These are phyloP conservation scores for Rhodomyrtus psidioides DNA, from an alignment of 441 rosid species.

Conservation along the genomic window DNA sequence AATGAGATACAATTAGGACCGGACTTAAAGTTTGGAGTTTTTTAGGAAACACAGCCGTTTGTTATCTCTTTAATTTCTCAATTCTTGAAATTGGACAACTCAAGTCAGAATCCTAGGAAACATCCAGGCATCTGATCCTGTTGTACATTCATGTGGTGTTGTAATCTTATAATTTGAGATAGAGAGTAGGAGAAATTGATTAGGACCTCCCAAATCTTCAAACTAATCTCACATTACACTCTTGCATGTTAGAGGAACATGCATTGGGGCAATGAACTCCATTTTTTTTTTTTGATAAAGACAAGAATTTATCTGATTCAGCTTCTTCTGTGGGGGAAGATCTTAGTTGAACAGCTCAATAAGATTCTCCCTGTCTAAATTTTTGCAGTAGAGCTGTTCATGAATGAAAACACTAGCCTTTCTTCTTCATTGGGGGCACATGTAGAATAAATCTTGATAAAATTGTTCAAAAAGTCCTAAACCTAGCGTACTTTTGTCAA, in stretches of 20 bases:
- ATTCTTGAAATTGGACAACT: background rate
- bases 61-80: background rate
- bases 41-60: background rate
- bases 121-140: background rate
- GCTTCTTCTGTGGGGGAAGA: background rate
- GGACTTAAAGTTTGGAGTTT: too few species aligned
- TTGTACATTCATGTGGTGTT: background rate
- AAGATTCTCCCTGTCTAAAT: background rate
- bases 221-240: background rate
- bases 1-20: too few species aligned
- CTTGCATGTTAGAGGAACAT: background rate
- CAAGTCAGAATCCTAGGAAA: background rate
- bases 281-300: background rate
- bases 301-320: background rate
- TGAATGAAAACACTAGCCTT: background rate
- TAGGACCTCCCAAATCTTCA: background rate
- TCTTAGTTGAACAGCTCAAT: background rate
- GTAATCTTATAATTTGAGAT: background rate
- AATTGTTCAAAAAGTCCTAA: too few species aligned
- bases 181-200: background rate
- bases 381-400: background rate
- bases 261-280: background rate
- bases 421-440: background rate
- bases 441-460: too few species aligned
- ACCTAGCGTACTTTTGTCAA: too few species aligned